Percentiles rank a stretch among this genome's conserved stretches.
Evolutionary conservation across 2,329 filamentous ascomycete genomes (phyloP).

Genomic region (Beauveria sp.): DNA sequence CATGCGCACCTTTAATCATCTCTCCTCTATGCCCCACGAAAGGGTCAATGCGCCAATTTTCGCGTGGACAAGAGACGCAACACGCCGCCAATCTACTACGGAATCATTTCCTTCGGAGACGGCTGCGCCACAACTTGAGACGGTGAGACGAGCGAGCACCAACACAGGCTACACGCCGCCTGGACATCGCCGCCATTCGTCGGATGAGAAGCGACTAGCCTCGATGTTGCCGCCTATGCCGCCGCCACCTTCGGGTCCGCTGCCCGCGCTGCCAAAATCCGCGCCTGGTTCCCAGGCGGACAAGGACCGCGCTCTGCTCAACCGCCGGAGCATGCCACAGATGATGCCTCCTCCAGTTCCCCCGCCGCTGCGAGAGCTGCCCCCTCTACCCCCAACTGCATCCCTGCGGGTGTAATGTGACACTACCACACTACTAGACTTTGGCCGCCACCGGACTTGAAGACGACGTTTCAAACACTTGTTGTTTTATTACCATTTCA

Average conservation of each 20-base stretch:
- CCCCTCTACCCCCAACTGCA: constrained; percentile 38
- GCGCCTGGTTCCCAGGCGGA: constrained; percentile 18
- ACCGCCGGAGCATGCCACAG: constrained; percentile 44
- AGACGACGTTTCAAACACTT: neutral
- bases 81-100: neutral
- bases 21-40: neutral
- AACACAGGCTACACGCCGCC: neutral
- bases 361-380: constrained; percentile 47
- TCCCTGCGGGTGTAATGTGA: constrained; percentile 6
- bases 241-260: constrained; percentile 23
- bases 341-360: constrained; percentile 41
- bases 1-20: neutral
- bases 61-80: neutral
- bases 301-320: constrained; percentile 20
- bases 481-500: neutral
- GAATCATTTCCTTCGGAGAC: neutral
- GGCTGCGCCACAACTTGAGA: neutral
- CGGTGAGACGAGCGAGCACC: neutral
- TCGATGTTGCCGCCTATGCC: constrained; percentile 13
- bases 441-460: neutral
- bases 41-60: neutral
- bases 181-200: constrained; percentile 6
- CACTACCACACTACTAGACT: neutral
- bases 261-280: constrained; percentile 24
- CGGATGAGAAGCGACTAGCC: constrained; percentile 1